Evolutionary conservation across 1,284 basidiomycete species (phyloP).

Genomic region (Melampsora americana): DNA sequence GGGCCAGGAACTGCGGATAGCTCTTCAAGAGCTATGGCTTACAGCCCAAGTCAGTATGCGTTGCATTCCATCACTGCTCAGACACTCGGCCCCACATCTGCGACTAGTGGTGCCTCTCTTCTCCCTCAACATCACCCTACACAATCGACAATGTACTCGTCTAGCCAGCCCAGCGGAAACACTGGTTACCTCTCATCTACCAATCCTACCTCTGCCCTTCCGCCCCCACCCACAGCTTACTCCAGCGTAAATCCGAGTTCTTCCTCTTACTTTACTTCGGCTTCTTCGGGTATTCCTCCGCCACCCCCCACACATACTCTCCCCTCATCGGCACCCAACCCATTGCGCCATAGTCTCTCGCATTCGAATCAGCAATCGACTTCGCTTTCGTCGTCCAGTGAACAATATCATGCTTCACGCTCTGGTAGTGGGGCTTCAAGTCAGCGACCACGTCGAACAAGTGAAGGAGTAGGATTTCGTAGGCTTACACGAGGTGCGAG

Average conservation of each 20-base stretch:
- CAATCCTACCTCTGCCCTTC: neutral
- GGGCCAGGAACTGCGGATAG: neutral
- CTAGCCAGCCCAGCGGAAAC: too few species aligned
- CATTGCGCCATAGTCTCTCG: neutral
- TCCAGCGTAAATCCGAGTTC: neutral
- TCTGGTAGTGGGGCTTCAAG: conserved; percentile 27
- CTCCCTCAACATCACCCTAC: neutral
- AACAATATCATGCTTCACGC: conserved; percentile 41
- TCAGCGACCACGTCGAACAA: conserved; percentile 15
- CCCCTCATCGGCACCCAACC: neutral
- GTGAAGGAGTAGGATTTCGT: conserved; percentile 30
- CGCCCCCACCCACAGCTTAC: neutral
- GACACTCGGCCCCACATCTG: neutral
- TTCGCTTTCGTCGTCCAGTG: conserved; percentile 18
- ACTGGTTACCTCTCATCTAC: too few species aligned
- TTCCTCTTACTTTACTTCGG: neutral
- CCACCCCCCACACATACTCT: neutral
- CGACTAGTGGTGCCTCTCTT: neutral
- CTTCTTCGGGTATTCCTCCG: neutral
- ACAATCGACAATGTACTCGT: too few species aligned
- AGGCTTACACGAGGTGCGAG: neutral
- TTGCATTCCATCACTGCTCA: neutral
- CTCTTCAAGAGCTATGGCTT: neutral
- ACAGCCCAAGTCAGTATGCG: conserved; percentile 4
- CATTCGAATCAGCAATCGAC: conserved; percentile 2